Conservation (phyloP, 2,329 filamentous ascomycete species). For the Bipolaris sorokiniana region DNA sequence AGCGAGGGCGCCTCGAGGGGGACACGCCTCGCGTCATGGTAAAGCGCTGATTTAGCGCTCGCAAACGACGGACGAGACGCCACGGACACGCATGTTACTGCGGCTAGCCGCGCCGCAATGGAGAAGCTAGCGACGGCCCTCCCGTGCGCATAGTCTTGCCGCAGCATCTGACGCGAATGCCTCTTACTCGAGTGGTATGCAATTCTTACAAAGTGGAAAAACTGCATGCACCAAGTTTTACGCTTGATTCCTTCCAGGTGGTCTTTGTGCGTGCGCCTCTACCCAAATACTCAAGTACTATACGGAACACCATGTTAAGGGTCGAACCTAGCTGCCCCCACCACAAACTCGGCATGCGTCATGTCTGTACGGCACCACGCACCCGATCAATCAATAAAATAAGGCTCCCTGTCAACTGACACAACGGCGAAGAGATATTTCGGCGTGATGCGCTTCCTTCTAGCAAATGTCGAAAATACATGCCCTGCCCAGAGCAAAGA, state of each 20-base stretch:
- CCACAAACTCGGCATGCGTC: background rate
- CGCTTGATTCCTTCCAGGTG: background rate
- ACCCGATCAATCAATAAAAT: background rate
- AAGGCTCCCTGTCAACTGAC: no score
- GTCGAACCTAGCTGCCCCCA: background rate
- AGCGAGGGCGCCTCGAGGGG: no score
- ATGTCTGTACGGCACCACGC: background rate
- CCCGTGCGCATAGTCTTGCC: no score
- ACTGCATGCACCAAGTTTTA: background rate
- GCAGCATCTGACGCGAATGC: background rate
- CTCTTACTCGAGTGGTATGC: background rate
- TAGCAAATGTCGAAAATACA: background rate
- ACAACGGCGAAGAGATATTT: background rate
- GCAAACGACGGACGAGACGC: background rate
- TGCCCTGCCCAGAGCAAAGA: background rate
- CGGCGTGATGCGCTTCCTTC: background rate
- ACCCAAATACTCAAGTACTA: background rate
- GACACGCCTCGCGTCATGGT: background rate
- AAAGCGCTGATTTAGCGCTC: background rate
- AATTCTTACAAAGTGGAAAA: no score
- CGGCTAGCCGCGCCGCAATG: background rate
- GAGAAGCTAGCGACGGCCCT: background rate
- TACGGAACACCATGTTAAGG: background rate
- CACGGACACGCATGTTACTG: background rate
- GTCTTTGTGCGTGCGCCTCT: background rate